Base-by-base conservation (phyloP, 192 early-diverging fungal genomes). In the Endogone sp. region DNA sequence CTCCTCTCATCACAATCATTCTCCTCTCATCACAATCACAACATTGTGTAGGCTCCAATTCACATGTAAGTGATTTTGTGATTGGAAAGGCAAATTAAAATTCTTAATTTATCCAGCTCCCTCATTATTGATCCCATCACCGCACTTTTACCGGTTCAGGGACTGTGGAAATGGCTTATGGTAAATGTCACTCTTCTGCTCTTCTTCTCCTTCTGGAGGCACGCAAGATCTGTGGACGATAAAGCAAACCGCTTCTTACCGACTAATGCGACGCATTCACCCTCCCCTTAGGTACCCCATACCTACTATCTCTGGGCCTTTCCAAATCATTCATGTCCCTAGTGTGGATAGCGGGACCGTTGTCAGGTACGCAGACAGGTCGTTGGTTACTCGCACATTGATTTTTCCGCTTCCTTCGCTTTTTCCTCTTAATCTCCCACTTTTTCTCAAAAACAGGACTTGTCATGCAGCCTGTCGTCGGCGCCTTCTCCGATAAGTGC, bases 271-370 rank as follows among this genome's bases (percentile, higher is more conserved):
- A 8, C 37, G 16, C 37, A 11, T 0, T 16, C 16, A 16, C 37
- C 6, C 16, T 6, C 37, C 16, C 37, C 37, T 11, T 16, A 49
- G 94, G 94, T 8, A 93, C 96, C 22, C 93, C 92, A 21, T 94
- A 94, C 69, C 76, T 99, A 60, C 82, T 92, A 29, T 86, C 89
- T 1, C 84, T 99, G 22, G 93, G 91, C 0, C 72, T 99, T 57
- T 82, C 89, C 22, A 91, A 92, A 75, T 84, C 93, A 13, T 78
- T 91, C 32, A 89, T 91, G 66, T 93, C 94, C 44, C 78, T 98
- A 30, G 97, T 99, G 10, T 99, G 97, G 97, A 81, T 99, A 63
- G 94, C 94, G 2, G 93, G 93, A 6, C 93, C 93, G 44, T 75
- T 94, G n/a, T 91, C 90, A 32, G 92, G 85, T 87, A 83, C 23